Evolutionary conservation across 345 rosid genomes (phyloP).

Genomic region (Salix suchowensis): DNA sequence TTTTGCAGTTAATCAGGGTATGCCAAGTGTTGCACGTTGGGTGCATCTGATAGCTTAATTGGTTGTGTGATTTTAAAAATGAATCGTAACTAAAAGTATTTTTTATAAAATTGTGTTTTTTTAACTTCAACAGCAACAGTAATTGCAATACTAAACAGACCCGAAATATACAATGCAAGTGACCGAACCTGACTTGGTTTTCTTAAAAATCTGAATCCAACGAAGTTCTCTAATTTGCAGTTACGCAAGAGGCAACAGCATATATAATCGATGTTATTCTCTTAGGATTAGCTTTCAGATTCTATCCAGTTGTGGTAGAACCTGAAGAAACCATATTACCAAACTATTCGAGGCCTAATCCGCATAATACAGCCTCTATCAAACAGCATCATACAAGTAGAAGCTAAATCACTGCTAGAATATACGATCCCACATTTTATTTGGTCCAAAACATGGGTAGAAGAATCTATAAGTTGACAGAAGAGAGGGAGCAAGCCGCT

Average conservation of each 20-base stretch:
- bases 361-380: not conserved
- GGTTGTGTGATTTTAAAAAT: too few relatives aligned
- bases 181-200: not conserved
- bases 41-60: too few relatives aligned
- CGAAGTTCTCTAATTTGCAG: not conserved
- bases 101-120: too few relatives aligned
- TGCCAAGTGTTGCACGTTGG: too few relatives aligned
- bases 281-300: not conserved
- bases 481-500: constrained; percentile 71
- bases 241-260: not conserved
- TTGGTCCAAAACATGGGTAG: not conserved
- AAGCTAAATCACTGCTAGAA: not conserved
- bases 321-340: not conserved
- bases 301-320: not conserved
- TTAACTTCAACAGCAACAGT: too few relatives aligned
- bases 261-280: not conserved
- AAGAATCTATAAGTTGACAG: constrained; percentile 40
- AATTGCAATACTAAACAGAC: too few relatives aligned
- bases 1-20: too few relatives aligned
- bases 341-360: not conserved
- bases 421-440: not conserved
- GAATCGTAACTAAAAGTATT: too few relatives aligned
- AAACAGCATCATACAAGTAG: not conserved
- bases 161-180: too few relatives aligned
- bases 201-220: not conserved